Evolutionary conservation across 129 eudicot genomes (phyloP).

Genomic region (Flaveria ramosissima): DNA sequence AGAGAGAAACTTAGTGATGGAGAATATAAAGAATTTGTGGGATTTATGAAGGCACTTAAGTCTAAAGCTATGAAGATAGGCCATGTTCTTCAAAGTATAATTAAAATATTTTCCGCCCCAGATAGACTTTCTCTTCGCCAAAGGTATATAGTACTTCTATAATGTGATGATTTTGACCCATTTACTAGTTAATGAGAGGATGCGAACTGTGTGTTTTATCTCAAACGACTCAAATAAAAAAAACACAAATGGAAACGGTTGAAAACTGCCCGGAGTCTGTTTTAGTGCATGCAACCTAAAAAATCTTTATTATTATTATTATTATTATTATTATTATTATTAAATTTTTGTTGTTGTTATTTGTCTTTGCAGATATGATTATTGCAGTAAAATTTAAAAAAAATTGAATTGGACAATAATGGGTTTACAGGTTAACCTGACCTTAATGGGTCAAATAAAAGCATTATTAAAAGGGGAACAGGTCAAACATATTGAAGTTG

Average conservation of each 20-base stretch:
- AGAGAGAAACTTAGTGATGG: constrained; percentile 69
- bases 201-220: not conserved
- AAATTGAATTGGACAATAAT: not conserved
- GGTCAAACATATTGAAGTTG: not conserved
- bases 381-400: not conserved
- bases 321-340: too few species aligned
- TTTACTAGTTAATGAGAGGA: not conserved
- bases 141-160: constrained; percentile 48
- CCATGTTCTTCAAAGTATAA: constrained; percentile 62
- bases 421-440: not conserved
- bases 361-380: not conserved
- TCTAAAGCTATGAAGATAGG: constrained; percentile 75
- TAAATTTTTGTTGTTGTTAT: not conserved
- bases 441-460: not conserved
- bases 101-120: constrained; percentile 66
- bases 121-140: constrained; percentile 83
- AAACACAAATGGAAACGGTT: not conserved
- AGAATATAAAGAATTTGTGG: constrained; percentile 78
- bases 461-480: not conserved
- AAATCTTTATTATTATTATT: not conserved
- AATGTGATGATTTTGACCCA: not conserved
- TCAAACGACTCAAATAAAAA: not conserved
- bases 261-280: not conserved
- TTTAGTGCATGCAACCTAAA: not conserved
- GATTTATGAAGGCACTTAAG: constrained; percentile 79